These are phyloP conservation scores for Rhodotorula sp. DNA, from an alignment of 1,284 basidiomycete genomes.

Conservation along the genomic window DNA sequence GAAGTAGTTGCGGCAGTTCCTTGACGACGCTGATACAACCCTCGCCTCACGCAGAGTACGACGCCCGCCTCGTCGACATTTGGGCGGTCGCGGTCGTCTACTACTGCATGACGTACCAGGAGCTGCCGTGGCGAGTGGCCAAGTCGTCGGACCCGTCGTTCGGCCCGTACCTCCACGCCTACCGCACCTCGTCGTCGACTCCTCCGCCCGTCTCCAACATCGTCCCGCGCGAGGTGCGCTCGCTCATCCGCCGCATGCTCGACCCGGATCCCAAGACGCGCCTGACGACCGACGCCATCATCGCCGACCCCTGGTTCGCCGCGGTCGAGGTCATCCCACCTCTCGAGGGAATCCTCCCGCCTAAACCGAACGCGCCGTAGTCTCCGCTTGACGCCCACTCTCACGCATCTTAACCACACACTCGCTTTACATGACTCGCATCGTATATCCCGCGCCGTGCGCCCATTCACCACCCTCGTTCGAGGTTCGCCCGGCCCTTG, in stretches of 20 bases:
- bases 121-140: constrained; percentile 96
- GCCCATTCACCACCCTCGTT: too few relatives aligned
- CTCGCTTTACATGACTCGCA: background rate
- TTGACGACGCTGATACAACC: constrained; percentile 1
- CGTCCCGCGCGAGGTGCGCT: constrained; percentile 78
- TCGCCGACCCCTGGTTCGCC: constrained; percentile 78
- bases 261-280: constrained; percentile 87
- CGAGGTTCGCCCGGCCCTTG: too few relatives aligned
- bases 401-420: background rate
- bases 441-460: too few relatives aligned
- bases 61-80: constrained; percentile 93
- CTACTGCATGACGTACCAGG: constrained; percentile 96
- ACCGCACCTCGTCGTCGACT: constrained; percentile 47
- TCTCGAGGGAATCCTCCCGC: constrained; percentile 17
- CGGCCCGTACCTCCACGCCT: constrained; percentile 74
- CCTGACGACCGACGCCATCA: constrained; percentile 75
- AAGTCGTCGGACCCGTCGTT: constrained; percentile 81
- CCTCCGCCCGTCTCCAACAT: constrained; percentile 70
- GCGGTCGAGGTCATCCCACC: constrained; percentile 58
- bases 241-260: constrained; percentile 88
- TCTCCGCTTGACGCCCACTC: background rate
- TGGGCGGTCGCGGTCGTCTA: constrained; percentile 97
- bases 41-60: constrained; percentile 67
- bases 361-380: constrained; percentile 8
- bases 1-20: too few relatives aligned